Conservation (phyloP, 768 basidiomycete species). For the Lyophyllum semitale region DNA sequence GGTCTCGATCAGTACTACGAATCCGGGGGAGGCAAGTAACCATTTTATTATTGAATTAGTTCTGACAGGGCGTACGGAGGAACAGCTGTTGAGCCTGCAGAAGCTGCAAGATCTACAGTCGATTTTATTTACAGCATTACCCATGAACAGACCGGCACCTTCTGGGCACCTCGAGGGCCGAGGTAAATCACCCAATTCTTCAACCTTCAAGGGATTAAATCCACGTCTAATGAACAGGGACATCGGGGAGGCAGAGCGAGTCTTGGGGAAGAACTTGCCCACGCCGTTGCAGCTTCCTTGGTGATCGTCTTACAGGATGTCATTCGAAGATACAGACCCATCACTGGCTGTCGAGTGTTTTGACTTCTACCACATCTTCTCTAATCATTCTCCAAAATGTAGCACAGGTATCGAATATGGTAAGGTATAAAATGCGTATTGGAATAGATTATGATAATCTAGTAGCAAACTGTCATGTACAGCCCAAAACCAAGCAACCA, state of each 20-base stretch:
- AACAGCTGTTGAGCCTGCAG: constrained; percentile 44
- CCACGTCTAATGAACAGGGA: constrained; percentile 27
- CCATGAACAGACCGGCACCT: constrained; percentile 37
- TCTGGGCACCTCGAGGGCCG: constrained; percentile 49
- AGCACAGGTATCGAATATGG: neutral
- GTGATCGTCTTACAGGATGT: constrained; percentile 20
- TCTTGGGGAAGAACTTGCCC: constrained; percentile 39
- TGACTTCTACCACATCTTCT: too few species aligned
- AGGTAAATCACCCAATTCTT: constrained; percentile 20
- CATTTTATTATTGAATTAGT: neutral
- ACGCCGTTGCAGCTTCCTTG: constrained; percentile 43
- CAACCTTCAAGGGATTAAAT: neutral
- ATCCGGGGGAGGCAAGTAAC: constrained; percentile 39
- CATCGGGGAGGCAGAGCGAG: constrained; percentile 44
- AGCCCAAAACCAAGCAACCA: neutral
- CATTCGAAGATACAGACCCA: too few species aligned
- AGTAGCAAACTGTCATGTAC: neutral
- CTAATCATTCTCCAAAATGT: neutral
- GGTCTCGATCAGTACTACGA: constrained; percentile 47
- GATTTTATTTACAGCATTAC: constrained; percentile 37
- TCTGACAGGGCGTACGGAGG: neutral
- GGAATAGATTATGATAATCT: neutral
- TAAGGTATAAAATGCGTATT: neutral
- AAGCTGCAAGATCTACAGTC: constrained; percentile 38
- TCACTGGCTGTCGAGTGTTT: too few species aligned